phyloP scores from a whole-genome alignment of 1,284 basidiomycete genomes.

The Ganoderma sinense region DNA sequence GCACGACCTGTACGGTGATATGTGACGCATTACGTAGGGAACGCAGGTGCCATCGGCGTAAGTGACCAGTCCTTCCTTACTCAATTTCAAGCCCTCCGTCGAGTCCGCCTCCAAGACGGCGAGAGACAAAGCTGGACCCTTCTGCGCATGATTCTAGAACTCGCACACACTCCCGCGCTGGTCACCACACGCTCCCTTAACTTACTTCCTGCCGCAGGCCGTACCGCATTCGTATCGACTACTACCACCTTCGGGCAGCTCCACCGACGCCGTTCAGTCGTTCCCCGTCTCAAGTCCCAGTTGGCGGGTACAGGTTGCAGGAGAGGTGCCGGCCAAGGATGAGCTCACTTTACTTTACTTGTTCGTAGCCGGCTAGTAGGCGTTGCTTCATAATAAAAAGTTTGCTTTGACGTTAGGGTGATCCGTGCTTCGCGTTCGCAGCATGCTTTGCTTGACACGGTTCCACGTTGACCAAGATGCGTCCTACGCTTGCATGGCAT shows the following conservation, averaged over 20 bases:
- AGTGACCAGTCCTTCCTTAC: not conserved
- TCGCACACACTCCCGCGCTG: not conserved
- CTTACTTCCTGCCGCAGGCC: not conserved
- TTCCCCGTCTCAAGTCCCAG: not conserved
- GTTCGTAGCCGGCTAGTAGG: not conserved
- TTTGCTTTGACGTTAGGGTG: not conserved
- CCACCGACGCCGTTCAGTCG: not conserved
- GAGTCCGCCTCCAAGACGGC: not conserved
- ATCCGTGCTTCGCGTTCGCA: not conserved
- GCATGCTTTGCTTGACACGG: not conserved
- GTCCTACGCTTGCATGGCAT: not conserved
- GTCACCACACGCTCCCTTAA: not conserved
- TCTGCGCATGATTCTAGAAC: not conserved
- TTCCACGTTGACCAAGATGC: not conserved
- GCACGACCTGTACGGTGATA: not conserved
- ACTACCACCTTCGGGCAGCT: not conserved
- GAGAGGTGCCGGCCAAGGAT: not conserved
- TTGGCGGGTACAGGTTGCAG: not conserved
- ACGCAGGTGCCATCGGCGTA: not conserved
- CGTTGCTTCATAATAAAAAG: not conserved
- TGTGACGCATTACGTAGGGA: not conserved
- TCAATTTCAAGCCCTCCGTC: not conserved
- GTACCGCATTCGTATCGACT: not conserved
- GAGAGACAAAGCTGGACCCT: not conserved
- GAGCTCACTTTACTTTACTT: not conserved